Base-by-base conservation (phyloP, 108 stramenopile genomes). In the Skeletonema marinoi region DNA sequence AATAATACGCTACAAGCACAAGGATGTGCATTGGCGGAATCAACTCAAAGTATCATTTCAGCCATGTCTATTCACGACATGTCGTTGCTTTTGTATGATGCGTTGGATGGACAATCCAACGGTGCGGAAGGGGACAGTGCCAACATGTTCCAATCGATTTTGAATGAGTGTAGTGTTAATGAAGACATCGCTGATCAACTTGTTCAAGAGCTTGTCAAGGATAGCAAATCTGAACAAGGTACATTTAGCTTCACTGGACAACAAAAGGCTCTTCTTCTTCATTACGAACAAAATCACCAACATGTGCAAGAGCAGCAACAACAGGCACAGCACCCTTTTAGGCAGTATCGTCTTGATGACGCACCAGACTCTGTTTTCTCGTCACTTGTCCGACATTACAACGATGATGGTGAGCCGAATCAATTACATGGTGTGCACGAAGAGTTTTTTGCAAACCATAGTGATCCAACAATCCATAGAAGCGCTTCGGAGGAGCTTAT, bases 181-280 rank as follows among this genome's bases (percentile, higher is more conserved):
- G 54, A 56, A n/a, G 6, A 56, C 1, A 29, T 56, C 25, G 54
- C 54, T 7, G 54, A 56, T 9, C 21, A 56, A 56, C 54, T 56
- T 25, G 54, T 56, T 7, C 1, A 16, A 2, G 25, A 10, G 7
- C 54, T 56, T 56, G 17, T 32, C 38, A 30, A 72, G 60, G 30
- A 41, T n/a, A 39, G 32, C 39, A 41, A 73, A 59, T 41, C 44
- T 39, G 16, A 17, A n/a, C 17, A 67, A 80, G 39, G 62, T 67
- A 68, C 13, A 10, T 42, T 29, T 68, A 38, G 68, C 35, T 35
- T 44, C 61, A 72, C 65, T 19, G 44, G 73, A 13, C n/a, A 65
- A 21, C 32, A 68, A 41, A 71, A 73, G 46, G 65, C 65, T 11
- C 59, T 68, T 25, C 65, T 72, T 4, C 66, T 60, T n/a, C 42